Evolutionary conservation across 2,329 filamentous ascomycete genomes (phyloP).

Genomic region (Ciborinia camelliae): DNA sequence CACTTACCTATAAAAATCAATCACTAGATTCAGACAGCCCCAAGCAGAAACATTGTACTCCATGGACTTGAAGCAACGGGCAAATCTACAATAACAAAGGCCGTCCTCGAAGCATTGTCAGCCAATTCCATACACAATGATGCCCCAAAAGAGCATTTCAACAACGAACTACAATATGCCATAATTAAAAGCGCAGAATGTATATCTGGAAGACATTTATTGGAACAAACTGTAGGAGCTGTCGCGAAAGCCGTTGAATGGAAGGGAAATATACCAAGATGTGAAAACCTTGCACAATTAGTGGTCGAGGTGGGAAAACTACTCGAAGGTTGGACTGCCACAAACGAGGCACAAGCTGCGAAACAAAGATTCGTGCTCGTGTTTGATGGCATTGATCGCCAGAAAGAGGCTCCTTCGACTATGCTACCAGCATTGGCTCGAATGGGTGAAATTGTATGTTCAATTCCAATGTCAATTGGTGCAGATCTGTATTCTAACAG

Average conservation of each 20-base stretch:
- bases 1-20: constrained; percentile 23
- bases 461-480: background rate
- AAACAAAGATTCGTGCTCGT: constrained; percentile 69
- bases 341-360: constrained; percentile 29
- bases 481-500: constrained; percentile 20
- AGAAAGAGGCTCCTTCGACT: constrained; percentile 75
- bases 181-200: constrained; percentile 70
- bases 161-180: constrained; percentile 49
- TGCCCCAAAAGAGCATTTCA: constrained; percentile 50
- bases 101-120: constrained; percentile 54
- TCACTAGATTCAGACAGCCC: constrained; percentile 17
- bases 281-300: constrained; percentile 77
- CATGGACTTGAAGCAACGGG: constrained; percentile 86
- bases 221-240: constrained; percentile 65
- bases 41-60: constrained; percentile 60
- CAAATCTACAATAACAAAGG: constrained; percentile 69
- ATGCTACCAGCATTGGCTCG: constrained; percentile 77
- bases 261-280: constrained; percentile 55
- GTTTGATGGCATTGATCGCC: constrained; percentile 81
- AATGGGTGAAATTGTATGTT: constrained; percentile 72
- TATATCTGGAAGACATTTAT: constrained; percentile 72
- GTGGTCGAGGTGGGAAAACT: constrained; percentile 67
- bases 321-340: constrained; percentile 41
- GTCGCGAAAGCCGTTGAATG: constrained; percentile 52
- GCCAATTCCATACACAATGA: constrained; percentile 50